Base-by-base conservation (phyloP, 2,329 filamentous ascomycete species). In the Uncinocarpus reesii region DNA sequence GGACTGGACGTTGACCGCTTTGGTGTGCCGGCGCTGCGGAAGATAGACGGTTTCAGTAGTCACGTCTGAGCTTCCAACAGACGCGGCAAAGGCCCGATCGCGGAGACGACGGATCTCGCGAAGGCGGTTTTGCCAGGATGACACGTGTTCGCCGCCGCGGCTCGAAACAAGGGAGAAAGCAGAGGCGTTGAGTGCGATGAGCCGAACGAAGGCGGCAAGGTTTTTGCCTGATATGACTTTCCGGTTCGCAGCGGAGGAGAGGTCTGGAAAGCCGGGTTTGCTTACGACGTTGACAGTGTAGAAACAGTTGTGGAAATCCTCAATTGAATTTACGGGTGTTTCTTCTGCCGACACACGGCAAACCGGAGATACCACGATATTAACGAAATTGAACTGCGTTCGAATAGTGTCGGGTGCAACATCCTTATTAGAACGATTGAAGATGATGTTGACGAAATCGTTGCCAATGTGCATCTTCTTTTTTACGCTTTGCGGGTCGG, bases 401-500 rank as follows among this genome's bases (percentile, higher is more conserved):
- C 87, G 87, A 58, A 98, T 94, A 0, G 86, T 95, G 62, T 95
- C 80, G 62, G 95, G 94, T 47, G 78, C 77, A 70, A 95, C 96
- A 0, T 85, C 83, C 41, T 82, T 66, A n/a, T 92, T 90, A 1
- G 89, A 95, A 60, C 94, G 87, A 64, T 98, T 98, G 75, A 93
- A 98, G 50, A 98, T 83, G 57, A 98, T 94, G 62, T 95, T 96
- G 62, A 98, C 92, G 64, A 86, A 94, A 65, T 96, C 92, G 61
- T 98, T 98, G 50, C 92, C 92, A 52, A 96, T 92, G 61, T 96
- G 93, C 2, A 81, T 77, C 67, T 98, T 98, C 71, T 98, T 98
- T 63, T 80, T 76, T 53, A 83, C 81, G 60, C 83, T 87, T 53
- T 79, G 76, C 7, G 83, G 78, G 58, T 95, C 88, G 24, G 79